Percentiles rank a stretch among this genome's conserved stretches.
Evolutionary conservation across 257 asterid genomes (phyloP).

Genomic region (Rauvolfia tetraphylla): DNA sequence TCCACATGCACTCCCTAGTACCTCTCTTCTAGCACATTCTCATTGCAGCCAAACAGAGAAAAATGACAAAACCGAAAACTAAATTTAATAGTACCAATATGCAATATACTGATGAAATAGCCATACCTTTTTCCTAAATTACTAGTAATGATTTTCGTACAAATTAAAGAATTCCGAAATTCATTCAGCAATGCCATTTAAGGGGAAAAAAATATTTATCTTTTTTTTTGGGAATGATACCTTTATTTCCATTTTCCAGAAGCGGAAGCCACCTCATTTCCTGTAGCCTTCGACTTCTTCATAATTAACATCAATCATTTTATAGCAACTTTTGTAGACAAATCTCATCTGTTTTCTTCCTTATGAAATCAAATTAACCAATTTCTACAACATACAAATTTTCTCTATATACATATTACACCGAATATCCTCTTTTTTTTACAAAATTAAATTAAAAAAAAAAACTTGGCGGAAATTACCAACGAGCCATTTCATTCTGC

Average conservation of each 20-base stretch:
- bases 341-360: background rate
- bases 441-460: conserved; percentile 12
- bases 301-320: background rate
- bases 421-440: conserved; percentile 1
- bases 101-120: too few species aligned
- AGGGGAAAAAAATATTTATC: too few species aligned
- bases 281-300: background rate
- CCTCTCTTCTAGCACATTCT: too few species aligned
- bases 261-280: background rate
- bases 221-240: too few species aligned
- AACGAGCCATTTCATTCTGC: conserved; percentile 31
- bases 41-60: background rate
- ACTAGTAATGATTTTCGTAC: too few species aligned
- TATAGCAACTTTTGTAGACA: background rate
- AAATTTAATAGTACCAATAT: too few species aligned
- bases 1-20: too few species aligned
- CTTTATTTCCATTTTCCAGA: too few species aligned
- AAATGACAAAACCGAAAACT: background rate
- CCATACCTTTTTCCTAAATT: too few species aligned
- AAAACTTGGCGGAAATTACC: conserved; percentile 26
- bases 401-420: conserved; percentile 14
- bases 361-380: background rate
- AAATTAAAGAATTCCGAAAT: background rate
- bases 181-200: background rate
- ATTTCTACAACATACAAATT: conserved; percentile 13